phyloP scores from a whole-genome alignment of 2,329 filamentous ascomycete species.

The Pezicula rhizophila region DNA sequence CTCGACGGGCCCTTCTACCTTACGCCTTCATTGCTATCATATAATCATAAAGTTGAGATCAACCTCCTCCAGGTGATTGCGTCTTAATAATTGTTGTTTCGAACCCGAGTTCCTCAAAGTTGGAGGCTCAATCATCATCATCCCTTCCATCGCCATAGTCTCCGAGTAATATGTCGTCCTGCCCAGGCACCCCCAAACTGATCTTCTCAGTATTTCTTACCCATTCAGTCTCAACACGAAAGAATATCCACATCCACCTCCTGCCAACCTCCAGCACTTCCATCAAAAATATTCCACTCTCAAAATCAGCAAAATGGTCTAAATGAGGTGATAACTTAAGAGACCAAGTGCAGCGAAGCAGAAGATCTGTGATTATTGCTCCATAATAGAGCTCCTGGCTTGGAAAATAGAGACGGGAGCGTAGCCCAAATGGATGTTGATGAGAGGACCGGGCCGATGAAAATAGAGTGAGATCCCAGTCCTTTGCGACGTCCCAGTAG shows the following conservation, averaged over 20 bases:
- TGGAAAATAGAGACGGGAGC: constrained; percentile 67
- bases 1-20: too few relatives aligned
- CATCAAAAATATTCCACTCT: constrained; percentile 82
- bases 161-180: constrained; percentile 70
- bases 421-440: constrained; percentile 71
- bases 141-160: constrained; percentile 65
- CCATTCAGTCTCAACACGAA: constrained; percentile 92
- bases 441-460: constrained; percentile 48
- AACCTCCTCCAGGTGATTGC: too few relatives aligned
- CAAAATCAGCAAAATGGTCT: constrained; percentile 78
- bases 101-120: not conserved
- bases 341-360: constrained; percentile 85
- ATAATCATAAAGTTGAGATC: too few relatives aligned
- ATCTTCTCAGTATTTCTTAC: constrained; percentile 43
- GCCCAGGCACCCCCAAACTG: constrained; percentile 47
- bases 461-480: constrained; percentile 92
- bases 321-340: constrained; percentile 79
- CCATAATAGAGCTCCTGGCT: constrained; percentile 72
- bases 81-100: too few relatives aligned
- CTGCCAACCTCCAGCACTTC: constrained; percentile 82
- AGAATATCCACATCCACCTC: constrained; percentile 96
- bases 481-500: constrained; percentile 95
- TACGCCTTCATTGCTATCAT: too few relatives aligned
- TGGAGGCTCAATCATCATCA: constrained; percentile 32
- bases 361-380: constrained; percentile 71